A percentile compares a stretch with the other conserved stretches of the same genome.
Conservation (phyloP, 768 basidiomycete genomes). For the Clitopilus passeckerianus region DNA sequence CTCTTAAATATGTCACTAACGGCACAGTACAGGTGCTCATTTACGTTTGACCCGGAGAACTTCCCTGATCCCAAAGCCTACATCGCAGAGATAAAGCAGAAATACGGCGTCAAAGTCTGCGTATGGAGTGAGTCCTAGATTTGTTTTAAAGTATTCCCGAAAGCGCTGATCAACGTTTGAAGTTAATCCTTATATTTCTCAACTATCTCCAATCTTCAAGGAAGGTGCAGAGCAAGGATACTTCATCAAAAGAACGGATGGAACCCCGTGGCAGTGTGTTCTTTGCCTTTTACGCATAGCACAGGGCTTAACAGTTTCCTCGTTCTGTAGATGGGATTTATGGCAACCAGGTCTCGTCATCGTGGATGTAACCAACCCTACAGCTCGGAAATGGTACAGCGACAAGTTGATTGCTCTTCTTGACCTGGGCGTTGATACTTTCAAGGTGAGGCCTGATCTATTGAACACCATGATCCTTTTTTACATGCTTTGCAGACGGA, state of each 20-base stretch:
- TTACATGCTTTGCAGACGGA: constrained; percentile 47
- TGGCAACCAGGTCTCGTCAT: constrained; percentile 64
- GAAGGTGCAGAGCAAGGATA: constrained; percentile 65
- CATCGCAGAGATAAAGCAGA: constrained; percentile 51
- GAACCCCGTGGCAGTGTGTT: constrained; percentile 62
- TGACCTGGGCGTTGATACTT: constrained; percentile 50
- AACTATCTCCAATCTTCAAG: constrained; percentile 62
- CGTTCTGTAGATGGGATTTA: constrained; percentile 42
- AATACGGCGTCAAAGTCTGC: constrained; percentile 67
- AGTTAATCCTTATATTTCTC: constrained; percentile 78
- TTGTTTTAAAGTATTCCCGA: background rate
- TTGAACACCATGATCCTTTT: background rate
- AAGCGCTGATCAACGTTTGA: background rate
- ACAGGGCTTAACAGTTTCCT: background rate
- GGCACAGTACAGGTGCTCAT: constrained; percentile 52
- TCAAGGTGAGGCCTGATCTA: constrained; percentile 41
- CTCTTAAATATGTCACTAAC: constrained; percentile 6
- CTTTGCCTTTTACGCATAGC: constrained; percentile 5
- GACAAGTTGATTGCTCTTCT: constrained; percentile 44
- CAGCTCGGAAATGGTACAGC: constrained; percentile 50
- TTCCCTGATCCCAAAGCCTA: constrained; percentile 73
- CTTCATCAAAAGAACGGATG: constrained; percentile 65
- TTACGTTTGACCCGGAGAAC: constrained; percentile 71
- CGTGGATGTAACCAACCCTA: constrained; percentile 57
- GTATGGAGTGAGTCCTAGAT: constrained; percentile 51